A percentile compares a stretch with the other conserved stretches of the same genome.
phyloP scores from a whole-genome alignment of 75 land plant species.

The Cryptomeria japonica region DNA sequence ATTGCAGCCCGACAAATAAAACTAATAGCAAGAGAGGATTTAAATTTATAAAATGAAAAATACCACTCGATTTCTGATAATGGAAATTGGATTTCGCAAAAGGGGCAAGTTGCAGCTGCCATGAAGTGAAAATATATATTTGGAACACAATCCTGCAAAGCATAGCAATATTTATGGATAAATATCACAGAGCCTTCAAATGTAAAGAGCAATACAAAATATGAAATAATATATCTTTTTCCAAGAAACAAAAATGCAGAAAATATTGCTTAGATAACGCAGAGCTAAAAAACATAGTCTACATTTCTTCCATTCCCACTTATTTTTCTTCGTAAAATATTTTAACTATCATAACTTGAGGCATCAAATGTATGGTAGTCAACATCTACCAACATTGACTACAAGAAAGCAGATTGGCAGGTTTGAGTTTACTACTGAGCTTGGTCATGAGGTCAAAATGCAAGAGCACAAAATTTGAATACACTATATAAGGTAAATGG shows the following conservation, averaged over 20 bases:
- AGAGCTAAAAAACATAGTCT: background rate
- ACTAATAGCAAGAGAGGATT: background rate
- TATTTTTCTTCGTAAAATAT: background rate
- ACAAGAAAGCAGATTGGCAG: background rate
- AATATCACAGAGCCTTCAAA: background rate
- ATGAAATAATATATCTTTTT: background rate
- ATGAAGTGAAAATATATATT: background rate
- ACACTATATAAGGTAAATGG: background rate
- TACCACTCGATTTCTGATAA: slow-evolving; percentile 13
- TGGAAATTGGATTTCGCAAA: slow-evolving; percentile 5
- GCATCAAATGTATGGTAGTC: background rate
- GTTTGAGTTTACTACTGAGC: background rate
- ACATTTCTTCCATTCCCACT: background rate
- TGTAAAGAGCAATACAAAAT: background rate
- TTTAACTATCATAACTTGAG: background rate
- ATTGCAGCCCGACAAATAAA: background rate
- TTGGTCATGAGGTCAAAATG: background rate
- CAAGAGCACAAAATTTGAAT: background rate
- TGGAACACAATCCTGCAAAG: slow-evolving; percentile 2
- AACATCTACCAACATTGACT: background rate
- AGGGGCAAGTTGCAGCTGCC: slow-evolving; percentile 1
- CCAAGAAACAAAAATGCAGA: background rate
- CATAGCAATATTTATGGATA: background rate
- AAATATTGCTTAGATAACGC: background rate
- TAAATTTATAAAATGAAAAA: background rate